Percentiles rank a stretch among this genome's conserved stretches.
These are phyloP conservation scores for Fraxinus anomala DNA, from an alignment of 257 asterid genomes.

Conservation along the genomic window DNA sequence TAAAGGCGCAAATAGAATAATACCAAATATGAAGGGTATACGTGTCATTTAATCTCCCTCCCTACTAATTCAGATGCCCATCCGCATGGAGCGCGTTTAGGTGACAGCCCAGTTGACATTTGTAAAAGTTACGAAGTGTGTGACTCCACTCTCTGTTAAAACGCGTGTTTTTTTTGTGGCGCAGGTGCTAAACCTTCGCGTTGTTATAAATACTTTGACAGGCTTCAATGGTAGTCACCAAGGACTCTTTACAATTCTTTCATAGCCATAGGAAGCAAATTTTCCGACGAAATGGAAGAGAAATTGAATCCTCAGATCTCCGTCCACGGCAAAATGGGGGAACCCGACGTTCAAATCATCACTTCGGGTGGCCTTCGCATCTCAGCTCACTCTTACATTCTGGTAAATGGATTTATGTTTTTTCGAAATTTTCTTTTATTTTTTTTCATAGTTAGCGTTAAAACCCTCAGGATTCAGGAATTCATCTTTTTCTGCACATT, in stretches of 20 bases:
- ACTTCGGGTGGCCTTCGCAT: conserved; percentile 66
- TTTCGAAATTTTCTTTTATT: too few relatives aligned
- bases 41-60: not conserved
- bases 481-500: not conserved
- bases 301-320: conserved; percentile 22
- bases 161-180: not conserved
- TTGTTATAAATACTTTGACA: not conserved
- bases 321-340: conserved; percentile 47
- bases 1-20: not conserved
- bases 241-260: not conserved
- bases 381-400: conserved; percentile 66
- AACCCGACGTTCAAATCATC: conserved; percentile 52
- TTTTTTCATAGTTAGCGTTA: not conserved
- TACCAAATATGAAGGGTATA: not conserved
- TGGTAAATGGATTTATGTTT: conserved; percentile 43
- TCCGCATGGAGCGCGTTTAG: not conserved
- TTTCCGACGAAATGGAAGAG: conserved; percentile 27
- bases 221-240: not conserved
- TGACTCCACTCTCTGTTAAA: not conserved
- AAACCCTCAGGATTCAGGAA: not conserved
- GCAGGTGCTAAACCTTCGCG: not conserved
- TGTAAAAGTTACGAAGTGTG: not conserved
- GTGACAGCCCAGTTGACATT: not conserved
- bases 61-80: not conserved
- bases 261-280: conserved; percentile 8